phyloP scores from a whole-genome alignment of 2,329 filamentous ascomycete species.

The Fusarium papillatum region DNA sequence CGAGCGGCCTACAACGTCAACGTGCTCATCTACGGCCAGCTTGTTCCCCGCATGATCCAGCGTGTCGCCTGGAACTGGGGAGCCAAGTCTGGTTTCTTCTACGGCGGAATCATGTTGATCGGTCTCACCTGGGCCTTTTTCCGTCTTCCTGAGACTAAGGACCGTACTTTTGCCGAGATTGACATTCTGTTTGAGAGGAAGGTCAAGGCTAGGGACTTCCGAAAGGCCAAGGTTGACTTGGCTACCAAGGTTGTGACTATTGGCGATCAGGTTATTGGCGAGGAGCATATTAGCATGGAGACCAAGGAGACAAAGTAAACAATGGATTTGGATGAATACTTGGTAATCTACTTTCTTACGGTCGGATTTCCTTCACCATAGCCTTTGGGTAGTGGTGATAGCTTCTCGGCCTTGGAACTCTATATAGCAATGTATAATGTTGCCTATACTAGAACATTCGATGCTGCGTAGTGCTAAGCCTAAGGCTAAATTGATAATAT shows the following conservation, averaged over 20 bases:
- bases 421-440: conserved; percentile 1
- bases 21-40: conserved; percentile 59
- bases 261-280: too few relatives aligned
- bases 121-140: conserved; percentile 65
- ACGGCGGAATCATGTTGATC: conserved; percentile 56
- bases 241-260: not conserved
- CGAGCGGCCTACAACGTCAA: conserved; percentile 62
- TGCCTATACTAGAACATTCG: not conserved
- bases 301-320: not conserved
- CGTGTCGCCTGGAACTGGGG: conserved; percentile 59
- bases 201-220: conserved; percentile 57
- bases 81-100: conserved; percentile 62
- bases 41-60: conserved; percentile 61
- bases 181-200: conserved; percentile 66
- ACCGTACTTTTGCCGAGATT: conserved; percentile 67
- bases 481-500: not conserved
- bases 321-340: not conserved
- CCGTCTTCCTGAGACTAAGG: conserved; percentile 67
- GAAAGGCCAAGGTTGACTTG: conserved; percentile 46
- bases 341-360: not conserved
- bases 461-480: not conserved
- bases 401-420: not conserved
- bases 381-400: not conserved
- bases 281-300: not conserved
- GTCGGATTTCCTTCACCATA: not conserved